phyloP scores from a whole-genome alignment of 1,139 yeast genomes.

The Kodamaea sp. region DNA sequence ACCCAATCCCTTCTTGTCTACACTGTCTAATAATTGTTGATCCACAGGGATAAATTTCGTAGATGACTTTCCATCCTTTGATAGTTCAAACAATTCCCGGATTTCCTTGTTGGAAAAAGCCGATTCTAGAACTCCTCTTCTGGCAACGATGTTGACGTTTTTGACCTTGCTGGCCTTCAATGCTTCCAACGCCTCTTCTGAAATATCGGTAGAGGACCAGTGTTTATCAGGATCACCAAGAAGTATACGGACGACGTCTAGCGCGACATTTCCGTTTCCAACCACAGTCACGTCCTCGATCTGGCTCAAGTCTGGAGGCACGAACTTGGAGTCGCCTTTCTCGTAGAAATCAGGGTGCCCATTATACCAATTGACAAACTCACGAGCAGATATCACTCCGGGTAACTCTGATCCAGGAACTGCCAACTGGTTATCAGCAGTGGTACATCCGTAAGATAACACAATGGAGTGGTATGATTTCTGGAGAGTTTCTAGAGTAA shows the following conservation, averaged over 20 bases:
- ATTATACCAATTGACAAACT: slow-evolving; percentile 95
- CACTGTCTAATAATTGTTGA: slow-evolving; percentile 39
- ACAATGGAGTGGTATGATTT: slow-evolving; percentile 70
- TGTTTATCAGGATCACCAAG: slow-evolving; percentile 55
- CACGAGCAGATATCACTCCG: slow-evolving; percentile 81
- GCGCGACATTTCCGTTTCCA: slow-evolving; percentile 98
- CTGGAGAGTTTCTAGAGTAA: slow-evolving; percentile 50
- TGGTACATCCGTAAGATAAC: slow-evolving; percentile 79
- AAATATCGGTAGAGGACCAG: slow-evolving; percentile 75
- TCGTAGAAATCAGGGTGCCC: slow-evolving; percentile 68
- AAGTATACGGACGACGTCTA: slow-evolving; percentile 83
- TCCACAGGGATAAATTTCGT: slow-evolving; percentile 58
- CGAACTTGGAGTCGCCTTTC: slow-evolving; percentile 27
- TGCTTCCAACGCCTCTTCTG: slow-evolving; percentile 56
- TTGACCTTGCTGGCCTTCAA: slow-evolving; percentile 56
- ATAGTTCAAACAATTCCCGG: slow-evolving; percentile 73
- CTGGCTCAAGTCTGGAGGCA: slow-evolving; percentile 55
- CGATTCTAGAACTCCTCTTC: slow-evolving; percentile 81
- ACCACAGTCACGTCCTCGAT: slow-evolving; percentile 72
- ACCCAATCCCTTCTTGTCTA: slow-evolving; percentile 48
- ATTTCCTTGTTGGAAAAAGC: slow-evolving; percentile 93
- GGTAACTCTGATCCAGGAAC: slow-evolving; percentile 61
- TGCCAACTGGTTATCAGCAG: slow-evolving; percentile 54
- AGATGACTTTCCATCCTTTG: slow-evolving; percentile 36
- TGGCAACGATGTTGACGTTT: slow-evolving; percentile 72